Percentiles rank a stretch among this genome's conserved stretches.
These are phyloP conservation scores for Fistulifera pelliculosa DNA, from an alignment of 108 stramenopile genomes.

Conservation along the genomic window DNA sequence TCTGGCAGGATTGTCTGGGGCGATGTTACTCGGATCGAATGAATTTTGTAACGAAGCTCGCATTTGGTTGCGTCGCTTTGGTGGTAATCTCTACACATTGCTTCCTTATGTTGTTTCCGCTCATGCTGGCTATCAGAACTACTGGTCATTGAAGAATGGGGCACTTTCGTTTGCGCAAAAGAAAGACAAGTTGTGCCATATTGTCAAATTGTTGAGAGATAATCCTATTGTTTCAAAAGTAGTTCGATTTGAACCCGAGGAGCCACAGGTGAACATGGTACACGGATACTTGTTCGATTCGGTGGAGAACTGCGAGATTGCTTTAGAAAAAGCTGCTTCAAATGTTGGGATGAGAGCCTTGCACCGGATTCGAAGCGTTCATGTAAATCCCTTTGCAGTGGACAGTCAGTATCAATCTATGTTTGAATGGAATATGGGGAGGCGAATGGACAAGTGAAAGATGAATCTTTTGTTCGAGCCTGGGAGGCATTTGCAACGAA, in stretches of 20 bases:
- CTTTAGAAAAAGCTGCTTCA: slow-evolving; percentile 20
- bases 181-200: slow-evolving; percentile 26
- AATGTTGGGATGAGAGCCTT: slow-evolving; percentile 29
- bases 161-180: slow-evolving; percentile 36
- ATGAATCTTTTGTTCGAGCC: slow-evolving; percentile 29
- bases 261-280: slow-evolving; percentile 54
- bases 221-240: slow-evolving; percentile 15
- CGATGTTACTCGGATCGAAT: slow-evolving; percentile 54
- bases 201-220: slow-evolving; percentile 18
- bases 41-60: slow-evolving; percentile 57
- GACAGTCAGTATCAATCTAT: slow-evolving; percentile 26
- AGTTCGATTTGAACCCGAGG: slow-evolving; percentile 51
- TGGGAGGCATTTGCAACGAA: slow-evolving; percentile 31
- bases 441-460: slow-evolving; percentile 37
- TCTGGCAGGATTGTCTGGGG: slow-evolving; percentile 63
- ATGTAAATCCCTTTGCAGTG: slow-evolving; percentile 2
- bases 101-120: slow-evolving; percentile 59
- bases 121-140: slow-evolving; percentile 41
- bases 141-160: slow-evolving; percentile 15
- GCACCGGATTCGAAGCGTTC: slow-evolving; percentile 17
- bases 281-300: slow-evolving; percentile 46
- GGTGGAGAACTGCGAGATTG: slow-evolving; percentile 20
- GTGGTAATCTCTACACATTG: slow-evolving; percentile 71
- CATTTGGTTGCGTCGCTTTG: slow-evolving; percentile 71
- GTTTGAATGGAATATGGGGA: slow-evolving; percentile 68